Conservation (phyloP, 306 rosid species). For the Pterocarpus macrocarpus region DNA sequence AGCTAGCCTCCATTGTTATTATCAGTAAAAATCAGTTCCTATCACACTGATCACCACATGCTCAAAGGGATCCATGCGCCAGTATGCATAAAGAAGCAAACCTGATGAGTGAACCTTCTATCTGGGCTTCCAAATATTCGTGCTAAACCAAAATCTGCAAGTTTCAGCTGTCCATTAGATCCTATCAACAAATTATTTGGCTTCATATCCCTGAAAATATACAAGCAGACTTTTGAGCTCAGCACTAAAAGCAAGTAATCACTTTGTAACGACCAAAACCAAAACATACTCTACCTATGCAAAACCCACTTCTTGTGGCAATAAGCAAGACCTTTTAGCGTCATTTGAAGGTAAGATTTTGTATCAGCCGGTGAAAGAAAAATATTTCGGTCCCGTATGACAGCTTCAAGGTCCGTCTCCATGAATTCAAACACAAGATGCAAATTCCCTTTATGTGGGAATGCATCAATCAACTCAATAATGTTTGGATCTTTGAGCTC, state of each 20-base stretch:
- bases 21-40: neutral
- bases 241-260: slow-evolving; percentile 32
- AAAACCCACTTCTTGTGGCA: slow-evolving; percentile 98
- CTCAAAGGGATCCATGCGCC: slow-evolving; percentile 16
- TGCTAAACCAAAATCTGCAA: slow-evolving; percentile 99
- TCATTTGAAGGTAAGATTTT: slow-evolving; percentile 93
- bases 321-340: slow-evolving; percentile 83
- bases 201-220: slow-evolving; percentile 91
- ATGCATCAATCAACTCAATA: slow-evolving; percentile 89
- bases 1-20: neutral
- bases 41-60: neutral
- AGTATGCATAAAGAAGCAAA: slow-evolving; percentile 51
- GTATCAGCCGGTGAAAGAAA: slow-evolving; percentile 91
- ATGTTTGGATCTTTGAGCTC: slow-evolving; percentile 87
- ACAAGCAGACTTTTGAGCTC: slow-evolving; percentile 45
- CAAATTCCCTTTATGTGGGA: slow-evolving; percentile 93
- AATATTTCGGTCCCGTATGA: slow-evolving; percentile 89
- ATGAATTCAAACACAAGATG: slow-evolving; percentile 97
- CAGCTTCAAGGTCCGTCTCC: slow-evolving; percentile 99
- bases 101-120: slow-evolving; percentile 97
- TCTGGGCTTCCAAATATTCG: slow-evolving; percentile 97
- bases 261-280: slow-evolving; percentile 12
- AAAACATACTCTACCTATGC: slow-evolving; percentile 69
- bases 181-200: slow-evolving; percentile 98
- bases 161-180: slow-evolving; percentile 90